Evolutionary conservation across 202 grass and related monocot genomes (phyloP), one percentile per base, ranked within the genome.

Genomic region (Setaria italica): DNA sequence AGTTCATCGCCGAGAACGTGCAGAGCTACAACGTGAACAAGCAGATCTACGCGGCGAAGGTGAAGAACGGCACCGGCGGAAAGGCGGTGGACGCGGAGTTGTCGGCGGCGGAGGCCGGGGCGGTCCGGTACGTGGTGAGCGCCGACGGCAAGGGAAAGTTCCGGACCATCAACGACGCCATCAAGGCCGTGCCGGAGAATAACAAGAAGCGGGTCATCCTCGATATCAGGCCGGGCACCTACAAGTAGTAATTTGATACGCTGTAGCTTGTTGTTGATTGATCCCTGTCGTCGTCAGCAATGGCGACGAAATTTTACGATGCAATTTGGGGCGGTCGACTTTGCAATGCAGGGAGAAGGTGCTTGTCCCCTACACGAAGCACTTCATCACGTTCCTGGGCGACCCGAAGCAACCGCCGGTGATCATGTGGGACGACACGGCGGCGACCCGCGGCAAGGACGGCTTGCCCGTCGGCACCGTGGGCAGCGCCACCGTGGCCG

Each of bases 201-300:
- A 89, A 92, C 67, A 84, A 68, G 21, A 72, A 75, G 76, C 64
- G 87, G 14, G 65, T 89, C 75, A 92, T 92, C 80, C 54, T 92
- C 19, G 84, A 81, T 54, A 87, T 92, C 80, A 67, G 42, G 59
- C 71, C 90, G 5, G 90, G 87, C 19, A 92, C 81, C 4, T 92
- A 89, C 35, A 78, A 42, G 84, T 91, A 78, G 79, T 25, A 25
- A 25, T 25, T 25, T 25, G 25, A 25, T 25, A 25, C 25, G 25
- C 25, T 25, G 25, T 25, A 25, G 25, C 25, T 25, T 25, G 25
- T 35, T 35, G 43, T 9, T 43, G 41, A 43, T 43, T 35, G 1
- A 35, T 35, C 34, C 34, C 34, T 35, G 25, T 35, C 34, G 34
- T 35, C 34, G 34, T 35, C 34, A 35, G 3, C 34, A 43, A 34